Evolutionary conservation across 192 early-diverging fungal genomes (phyloP), one percentile per base, ranked within the genome.

Genomic region (Coemansia sp.): DNA sequence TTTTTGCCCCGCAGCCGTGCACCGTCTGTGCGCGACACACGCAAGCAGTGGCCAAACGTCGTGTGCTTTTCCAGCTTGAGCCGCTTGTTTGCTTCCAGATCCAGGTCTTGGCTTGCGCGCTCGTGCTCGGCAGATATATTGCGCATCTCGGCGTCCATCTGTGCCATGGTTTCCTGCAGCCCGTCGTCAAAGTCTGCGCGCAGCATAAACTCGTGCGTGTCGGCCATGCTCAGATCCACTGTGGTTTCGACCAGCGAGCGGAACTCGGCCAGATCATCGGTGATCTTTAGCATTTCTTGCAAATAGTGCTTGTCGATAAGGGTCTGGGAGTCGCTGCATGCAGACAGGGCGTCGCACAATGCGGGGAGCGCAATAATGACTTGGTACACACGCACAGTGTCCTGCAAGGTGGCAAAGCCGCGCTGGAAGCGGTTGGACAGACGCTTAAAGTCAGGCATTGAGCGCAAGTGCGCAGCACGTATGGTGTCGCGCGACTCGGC

Each of bases 361-460:
- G 54, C 69, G 4, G 93, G 92, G 1, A 97, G 73, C 4, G 83
- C 77, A 39, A 88, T 70, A 5, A 92, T 80, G 0, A 94, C 88
- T 75, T 97, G 94, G 77, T 98, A 96, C 8, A 92, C 83, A 2
- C 94, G 85, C 12, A 97, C 86, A 1, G 94, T 91, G 67, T 98
- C 97, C 72, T 92, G 91, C 27, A 97, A 69, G 0, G 84, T 84
- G 2, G 93, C 94, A 23, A 80, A 85, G 5, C 88, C 87, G 24
- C 88, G 83, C 67, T 91, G 88, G 61, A 98, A 93, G 32, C 89
- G 82, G 54, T 92, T 95, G 7, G 90, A 86, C 32, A 98, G 79
- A 3, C 96, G 86, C 67, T 92, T 89, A 39, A 98, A 79, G 79
- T 98, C 96, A 3, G 96, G 96, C 50, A 94, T 85, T 51, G 48